phyloP scores from a whole-genome alignment of 2,329 filamentous ascomycete genomes.

The Gnomoniopsis smithogilvyi region DNA sequence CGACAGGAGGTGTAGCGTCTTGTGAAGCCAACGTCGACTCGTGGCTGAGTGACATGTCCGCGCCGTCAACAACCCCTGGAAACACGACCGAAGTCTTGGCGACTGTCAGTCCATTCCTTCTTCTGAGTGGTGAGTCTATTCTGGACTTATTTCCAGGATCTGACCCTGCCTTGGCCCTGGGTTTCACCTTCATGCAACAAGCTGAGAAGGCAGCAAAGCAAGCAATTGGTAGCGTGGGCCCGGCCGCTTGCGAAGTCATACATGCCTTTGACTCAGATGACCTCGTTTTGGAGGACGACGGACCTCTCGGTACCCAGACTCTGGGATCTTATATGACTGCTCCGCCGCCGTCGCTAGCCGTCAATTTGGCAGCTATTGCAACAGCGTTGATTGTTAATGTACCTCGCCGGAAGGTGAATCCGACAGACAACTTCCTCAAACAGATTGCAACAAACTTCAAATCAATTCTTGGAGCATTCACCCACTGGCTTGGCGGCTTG shows the following conservation, averaged over 20 bases:
- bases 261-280: slow-evolving; percentile 21
- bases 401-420: slow-evolving; percentile 16
- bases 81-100: slow-evolving; percentile 18
- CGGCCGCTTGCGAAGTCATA: slow-evolving; percentile 19
- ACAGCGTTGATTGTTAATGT: slow-evolving; percentile 8
- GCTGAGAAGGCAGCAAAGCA: slow-evolving; percentile 17
- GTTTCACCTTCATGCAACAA: slow-evolving; percentile 18
- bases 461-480: slow-evolving; percentile 7
- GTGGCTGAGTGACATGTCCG: slow-evolving; percentile 18
- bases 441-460: slow-evolving; percentile 17
- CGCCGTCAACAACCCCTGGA: background rate
- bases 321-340: slow-evolving; percentile 21
- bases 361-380: slow-evolving; percentile 16
- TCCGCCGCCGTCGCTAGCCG: slow-evolving; percentile 17
- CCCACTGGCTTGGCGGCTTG: slow-evolving; percentile 11
- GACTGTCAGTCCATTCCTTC: slow-evolving; percentile 19
- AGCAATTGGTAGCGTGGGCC: slow-evolving; percentile 18
- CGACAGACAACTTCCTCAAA: slow-evolving; percentile 15
- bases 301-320: slow-evolving; percentile 18
- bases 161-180: slow-evolving; percentile 16
- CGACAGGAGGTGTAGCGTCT: slow-evolving; percentile 17
- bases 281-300: slow-evolving; percentile 20
- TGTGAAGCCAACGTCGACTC: slow-evolving; percentile 19
- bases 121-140: slow-evolving; percentile 16
- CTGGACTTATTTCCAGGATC: slow-evolving; percentile 19